Evolutionary conservation across 352 stramenopile genomes (phyloP), one percentile per base, ranked within the genome.

Genomic region (Blastocystis sp.): DNA sequence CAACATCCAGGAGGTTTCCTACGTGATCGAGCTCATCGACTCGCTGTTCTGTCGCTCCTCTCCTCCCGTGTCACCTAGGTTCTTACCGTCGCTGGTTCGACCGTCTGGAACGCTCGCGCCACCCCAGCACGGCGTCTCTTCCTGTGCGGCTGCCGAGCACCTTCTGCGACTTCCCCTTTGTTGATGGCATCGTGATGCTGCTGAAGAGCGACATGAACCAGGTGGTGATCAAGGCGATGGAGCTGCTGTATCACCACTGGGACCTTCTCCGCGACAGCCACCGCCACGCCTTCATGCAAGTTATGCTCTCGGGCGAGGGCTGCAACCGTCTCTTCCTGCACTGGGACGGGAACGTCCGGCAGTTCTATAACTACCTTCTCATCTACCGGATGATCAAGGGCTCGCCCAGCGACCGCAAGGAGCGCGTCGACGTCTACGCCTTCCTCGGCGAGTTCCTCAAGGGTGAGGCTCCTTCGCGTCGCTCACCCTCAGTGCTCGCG

Each of bases 181-280:
- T 85, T 6, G 16, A 71, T 24, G 57, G 75, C 32, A 61, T 76
- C 4, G 34, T 76, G 36, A 85, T 61, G 9, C 49, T 85, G 11
- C 75, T 85, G 9, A 40, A 72, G n/a, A 85, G 75, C 51, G 57
- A 72, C 36, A 76, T 85, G 63, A 85, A 85, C 40, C 75, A 85
- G 51, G 75, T 85, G 44, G 63, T 76, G 34, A 85, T 85, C 14
- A 85, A 85, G 24, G 48, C 63, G 42, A 56, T 85, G 42, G 75
- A 85, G 27, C 46, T 85, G 44, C 63, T 85, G 9, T 85, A 85
- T 51, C 75, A 85, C 36, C 75, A 85, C 18, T 85, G 75, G 75
- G 75, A 85, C 49, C 59, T 85, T 1, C 48, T 85, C 8, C 63
- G 57, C 27, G 27, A 54, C 4, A 18, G 21, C 14, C 63, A 76